Evolutionary conservation across 1,284 basidiomycete species (phyloP), one percentile per base, ranked within the genome.

Genomic region (Ceratorhiza oryzae-sativae): DNA sequence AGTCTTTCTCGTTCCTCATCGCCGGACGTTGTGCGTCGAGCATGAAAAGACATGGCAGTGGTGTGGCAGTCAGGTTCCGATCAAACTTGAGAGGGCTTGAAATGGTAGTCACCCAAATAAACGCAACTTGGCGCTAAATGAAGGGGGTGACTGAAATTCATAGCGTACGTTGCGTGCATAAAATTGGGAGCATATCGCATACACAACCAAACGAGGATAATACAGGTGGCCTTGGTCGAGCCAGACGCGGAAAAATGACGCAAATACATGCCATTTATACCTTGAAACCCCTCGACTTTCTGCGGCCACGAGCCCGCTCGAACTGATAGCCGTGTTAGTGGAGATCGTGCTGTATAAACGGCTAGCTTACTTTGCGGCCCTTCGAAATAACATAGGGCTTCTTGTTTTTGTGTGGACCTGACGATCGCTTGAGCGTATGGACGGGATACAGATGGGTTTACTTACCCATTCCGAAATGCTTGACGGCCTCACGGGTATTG

Each of bases 361-460:
- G 15, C 8, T 34, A 58, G 77, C 80, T 68, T 77, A 90, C 89
- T 81, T 98, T 98, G 88, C 96, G 93, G 77, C 97, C 96, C 87
- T 97, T 97, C 81, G 93, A 94, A 77, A 85, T 87, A 72, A 95
- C 92, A 86, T 95, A 91, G 61, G 95, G 95, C 85, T 94, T 95
- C 88, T 95, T 95, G 91, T 95, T 84, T 83, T 93, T 92, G 88
- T 93, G 90, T 55, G 91, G 92, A 75, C 88, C 84, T 86, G 67
- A 6, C 18, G 6, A 48, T 30, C 55, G 63, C 60, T 3, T 42
- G 55, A 46, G 36, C 20, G 30, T 2, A 32, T 49, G 2, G 65
- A 58, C 8, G 18, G 65, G 77, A 76, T 73, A 77, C 48, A 76
- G 76, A 72, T 79, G 12, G 20, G 1, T 55, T 75, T 67, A 80